Conservation (phyloP, 805 yeast genomes). For the Cyberlindnera euphorbiae region DNA sequence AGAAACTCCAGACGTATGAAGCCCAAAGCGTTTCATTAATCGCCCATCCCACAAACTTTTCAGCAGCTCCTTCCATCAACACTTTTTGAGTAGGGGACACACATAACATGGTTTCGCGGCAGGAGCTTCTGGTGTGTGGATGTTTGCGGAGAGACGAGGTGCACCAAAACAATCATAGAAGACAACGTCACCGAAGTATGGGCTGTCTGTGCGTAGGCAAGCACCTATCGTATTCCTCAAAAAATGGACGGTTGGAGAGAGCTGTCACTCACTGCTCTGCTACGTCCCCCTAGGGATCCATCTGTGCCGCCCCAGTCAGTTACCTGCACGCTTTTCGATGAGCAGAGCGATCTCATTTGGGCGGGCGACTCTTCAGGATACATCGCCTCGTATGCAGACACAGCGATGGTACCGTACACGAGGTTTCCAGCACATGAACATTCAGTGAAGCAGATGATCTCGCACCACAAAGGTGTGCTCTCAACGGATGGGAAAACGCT, state of each 20-base stretch:
- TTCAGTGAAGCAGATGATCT: slow-evolving; percentile 47
- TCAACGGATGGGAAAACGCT: slow-evolving; percentile 49
- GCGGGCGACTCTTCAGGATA: slow-evolving; percentile 59
- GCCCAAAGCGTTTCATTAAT: not conserved
- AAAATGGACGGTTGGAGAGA: slow-evolving; percentile 26
- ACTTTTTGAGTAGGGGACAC: no score
- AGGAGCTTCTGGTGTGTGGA: not conserved
- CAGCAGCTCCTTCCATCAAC: not conserved
- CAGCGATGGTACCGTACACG: slow-evolving; percentile 50
- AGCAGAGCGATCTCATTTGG: slow-evolving; percentile 77
- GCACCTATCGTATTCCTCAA: not conserved
- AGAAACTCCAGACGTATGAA: no score
- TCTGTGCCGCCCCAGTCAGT: slow-evolving; percentile 11
- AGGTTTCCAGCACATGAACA: slow-evolving; percentile 48
- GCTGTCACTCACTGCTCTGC: slow-evolving; percentile 19
- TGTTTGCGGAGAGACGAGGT: no score
- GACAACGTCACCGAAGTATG: no score
- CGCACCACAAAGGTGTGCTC: slow-evolving; percentile 54
- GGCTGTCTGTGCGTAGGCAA: no score
- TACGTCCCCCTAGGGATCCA: slow-evolving; percentile 22
- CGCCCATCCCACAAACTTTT: slow-evolving; percentile 5
- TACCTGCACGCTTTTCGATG: slow-evolving; percentile 51
- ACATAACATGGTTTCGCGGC: not conserved
- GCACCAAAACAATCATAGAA: no score
- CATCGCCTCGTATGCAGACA: slow-evolving; percentile 39